Percentiles rank a stretch among this genome's conserved stretches.
Evolutionary conservation across 495 filamentous ascomycete genomes (phyloP).

Genomic region (Sporormia fimetaria): DNA sequence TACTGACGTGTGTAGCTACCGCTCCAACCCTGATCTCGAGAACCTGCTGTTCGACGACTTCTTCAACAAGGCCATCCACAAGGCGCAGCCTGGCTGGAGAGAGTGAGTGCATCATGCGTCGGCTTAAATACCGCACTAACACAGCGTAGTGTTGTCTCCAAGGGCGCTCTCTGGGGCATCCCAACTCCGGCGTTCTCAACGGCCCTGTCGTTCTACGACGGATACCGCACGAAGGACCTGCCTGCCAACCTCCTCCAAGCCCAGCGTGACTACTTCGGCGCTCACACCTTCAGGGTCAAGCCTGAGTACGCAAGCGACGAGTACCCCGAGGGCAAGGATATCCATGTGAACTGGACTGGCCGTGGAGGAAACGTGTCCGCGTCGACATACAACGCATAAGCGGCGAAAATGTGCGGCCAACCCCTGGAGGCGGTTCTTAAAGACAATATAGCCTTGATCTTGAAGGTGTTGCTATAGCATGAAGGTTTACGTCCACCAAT

Average conservation of each 20-base stretch:
- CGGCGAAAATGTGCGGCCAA: not conserved
- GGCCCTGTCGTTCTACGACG: constrained; percentile 94
- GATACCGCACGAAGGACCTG: constrained; percentile 87
- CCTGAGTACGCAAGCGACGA: constrained; percentile 68
- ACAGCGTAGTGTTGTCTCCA: constrained; percentile 52
- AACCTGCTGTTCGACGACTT: constrained; percentile 97
- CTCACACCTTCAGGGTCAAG: constrained; percentile 75
- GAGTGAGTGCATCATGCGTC: constrained; percentile 34
- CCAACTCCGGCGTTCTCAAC: constrained; percentile 93
- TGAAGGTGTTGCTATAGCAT: constrained; percentile 1
- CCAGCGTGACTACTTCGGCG: constrained; percentile 98
- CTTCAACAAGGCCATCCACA: constrained; percentile 98
- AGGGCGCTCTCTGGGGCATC: constrained; percentile 85
- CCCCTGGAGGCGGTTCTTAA: not conserved
- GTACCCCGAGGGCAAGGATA: constrained; percentile 77
- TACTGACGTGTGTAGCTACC: constrained; percentile 43
- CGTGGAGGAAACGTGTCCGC: constrained; percentile 93
- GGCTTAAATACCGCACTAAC: constrained; percentile 3
- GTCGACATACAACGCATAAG: constrained; percentile 92
- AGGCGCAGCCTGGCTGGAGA: constrained; percentile 91
- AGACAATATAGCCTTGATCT: too few relatives aligned
- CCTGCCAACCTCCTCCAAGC: constrained; percentile 97
- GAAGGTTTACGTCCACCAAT: too few relatives aligned
- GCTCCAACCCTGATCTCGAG: constrained; percentile 86
- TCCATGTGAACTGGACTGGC: constrained; percentile 99